Conservation (phyloP, 139 green algal species). For the Coccomyxa sp. region DNA sequence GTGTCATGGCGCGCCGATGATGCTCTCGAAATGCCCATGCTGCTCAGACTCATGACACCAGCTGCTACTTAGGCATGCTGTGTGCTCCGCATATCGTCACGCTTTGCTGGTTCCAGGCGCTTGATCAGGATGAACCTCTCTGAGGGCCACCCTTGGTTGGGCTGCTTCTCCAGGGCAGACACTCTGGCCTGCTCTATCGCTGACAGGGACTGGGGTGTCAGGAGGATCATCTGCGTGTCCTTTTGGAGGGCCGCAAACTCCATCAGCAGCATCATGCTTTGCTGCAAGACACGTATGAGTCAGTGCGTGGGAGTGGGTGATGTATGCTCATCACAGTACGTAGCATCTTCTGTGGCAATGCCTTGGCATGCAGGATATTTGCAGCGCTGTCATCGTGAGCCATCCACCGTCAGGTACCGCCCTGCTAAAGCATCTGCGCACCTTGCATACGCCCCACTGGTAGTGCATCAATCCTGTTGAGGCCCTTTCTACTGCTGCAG, state of each 20-base stretch:
- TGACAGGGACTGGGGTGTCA: constrained; percentile 5
- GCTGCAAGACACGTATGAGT: background rate
- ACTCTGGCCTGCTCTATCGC: constrained; percentile 4
- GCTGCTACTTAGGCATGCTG: too few species aligned
- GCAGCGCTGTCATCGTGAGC: too few species aligned
- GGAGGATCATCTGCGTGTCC: constrained; percentile 13
- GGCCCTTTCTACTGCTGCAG: background rate
- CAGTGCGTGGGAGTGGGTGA: background rate
- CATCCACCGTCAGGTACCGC: background rate
- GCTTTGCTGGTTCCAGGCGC: too few species aligned
- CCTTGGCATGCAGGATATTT: background rate
- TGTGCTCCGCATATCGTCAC: too few species aligned
- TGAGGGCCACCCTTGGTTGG: too few species aligned
- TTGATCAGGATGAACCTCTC: too few species aligned
- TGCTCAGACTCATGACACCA: too few species aligned
- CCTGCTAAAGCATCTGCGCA: background rate
- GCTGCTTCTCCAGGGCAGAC: too few species aligned
- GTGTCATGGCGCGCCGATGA: too few species aligned
- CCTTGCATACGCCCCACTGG: background rate
- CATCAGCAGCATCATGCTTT: constrained; percentile 2
- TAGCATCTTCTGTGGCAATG: background rate
- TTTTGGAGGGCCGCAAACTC: background rate
- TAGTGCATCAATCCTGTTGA: background rate
- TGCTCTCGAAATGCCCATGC: too few species aligned
- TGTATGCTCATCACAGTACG: background rate